Percentiles rank a stretch among this genome's conserved stretches.
Conservation (phyloP, 2,329 filamentous ascomycete genomes). For the Sclerotinia minor region DNA sequence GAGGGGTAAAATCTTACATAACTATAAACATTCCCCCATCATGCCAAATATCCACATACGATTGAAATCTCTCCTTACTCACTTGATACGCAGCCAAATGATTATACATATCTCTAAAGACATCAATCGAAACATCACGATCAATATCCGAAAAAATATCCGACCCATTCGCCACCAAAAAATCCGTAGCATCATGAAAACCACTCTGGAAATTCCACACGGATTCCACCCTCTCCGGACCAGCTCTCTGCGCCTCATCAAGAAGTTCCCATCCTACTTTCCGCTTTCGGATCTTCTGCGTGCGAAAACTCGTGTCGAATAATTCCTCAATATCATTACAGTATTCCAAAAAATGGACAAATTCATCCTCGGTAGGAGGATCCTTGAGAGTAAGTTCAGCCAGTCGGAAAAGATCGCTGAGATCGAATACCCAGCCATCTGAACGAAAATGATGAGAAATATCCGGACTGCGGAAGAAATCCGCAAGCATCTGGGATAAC, state of each 20-base stretch:
- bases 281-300: neutral
- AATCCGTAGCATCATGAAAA: neutral
- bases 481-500: neutral
- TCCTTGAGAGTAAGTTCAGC: neutral
- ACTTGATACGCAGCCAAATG: neutral
- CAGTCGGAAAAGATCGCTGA: neutral
- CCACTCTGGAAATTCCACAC: neutral
- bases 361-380: neutral
- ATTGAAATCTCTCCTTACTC: neutral
- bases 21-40: neutral
- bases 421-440: neutral
- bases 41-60: constrained; percentile 6
- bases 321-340: constrained; percentile 1
- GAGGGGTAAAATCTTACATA: neutral
- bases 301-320: neutral
- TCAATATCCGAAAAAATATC: neutral
- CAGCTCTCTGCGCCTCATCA: neutral
- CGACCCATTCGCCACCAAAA: neutral
- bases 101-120: neutral
- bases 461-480: constrained; percentile 12
- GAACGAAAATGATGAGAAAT: neutral
- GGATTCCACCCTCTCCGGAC: neutral
- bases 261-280: neutral
- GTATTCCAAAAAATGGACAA: neutral
- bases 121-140: neutral